phyloP scores from a whole-genome alignment of 78 protist species.

The Cyanophora paradoxa region DNA sequence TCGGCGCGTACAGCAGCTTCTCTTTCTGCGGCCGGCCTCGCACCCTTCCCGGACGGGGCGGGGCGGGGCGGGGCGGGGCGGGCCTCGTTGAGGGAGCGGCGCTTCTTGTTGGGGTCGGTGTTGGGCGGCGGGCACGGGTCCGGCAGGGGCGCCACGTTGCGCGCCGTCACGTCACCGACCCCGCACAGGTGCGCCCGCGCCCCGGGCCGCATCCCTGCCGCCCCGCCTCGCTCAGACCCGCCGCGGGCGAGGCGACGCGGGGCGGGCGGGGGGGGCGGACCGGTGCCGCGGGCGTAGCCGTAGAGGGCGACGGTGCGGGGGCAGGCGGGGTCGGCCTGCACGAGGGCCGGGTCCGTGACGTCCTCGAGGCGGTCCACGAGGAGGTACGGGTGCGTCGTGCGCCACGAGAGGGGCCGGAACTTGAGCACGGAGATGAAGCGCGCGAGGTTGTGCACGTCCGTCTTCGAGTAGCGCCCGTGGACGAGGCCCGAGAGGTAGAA shows the following conservation, averaged over 20 bases:
- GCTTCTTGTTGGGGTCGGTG: conserved; percentile 7
- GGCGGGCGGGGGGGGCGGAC: no score
- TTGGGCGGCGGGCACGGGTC: conserved; percentile 95
- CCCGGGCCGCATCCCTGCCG: not conserved
- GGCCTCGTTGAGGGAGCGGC: conserved; percentile 58
- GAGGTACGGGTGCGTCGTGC: conserved; percentile 88
- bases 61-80: conserved; percentile 51
- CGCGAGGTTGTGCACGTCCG: conserved; percentile 87
- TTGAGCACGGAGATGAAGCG: conserved; percentile 89
- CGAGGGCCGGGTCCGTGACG: conserved; percentile 76
- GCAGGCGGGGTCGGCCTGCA: not conserved
- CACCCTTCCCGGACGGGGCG: no score
- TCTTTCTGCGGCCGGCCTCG: conserved; percentile 38
- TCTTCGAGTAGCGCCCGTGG: conserved; percentile 71
- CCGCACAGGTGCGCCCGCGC: conserved; percentile 90
- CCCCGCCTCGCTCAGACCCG: no score
- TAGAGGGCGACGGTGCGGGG: conserved; percentile 14
- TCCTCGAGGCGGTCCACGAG: conserved; percentile 94
- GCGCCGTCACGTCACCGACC: conserved; percentile 84
- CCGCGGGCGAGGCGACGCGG: no score
- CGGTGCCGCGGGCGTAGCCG: conserved; percentile 89
- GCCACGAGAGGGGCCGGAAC: conserved; percentile 86
- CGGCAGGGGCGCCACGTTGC: conserved; percentile 38
- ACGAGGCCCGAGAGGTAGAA: conserved; percentile 87
- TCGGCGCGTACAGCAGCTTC: conserved; percentile 77